Evolutionary conservation across 2,329 filamentous ascomycete genomes (phyloP), one percentile per base, ranked within the genome.

Genomic region (Diaporthe helianthi): DNA sequence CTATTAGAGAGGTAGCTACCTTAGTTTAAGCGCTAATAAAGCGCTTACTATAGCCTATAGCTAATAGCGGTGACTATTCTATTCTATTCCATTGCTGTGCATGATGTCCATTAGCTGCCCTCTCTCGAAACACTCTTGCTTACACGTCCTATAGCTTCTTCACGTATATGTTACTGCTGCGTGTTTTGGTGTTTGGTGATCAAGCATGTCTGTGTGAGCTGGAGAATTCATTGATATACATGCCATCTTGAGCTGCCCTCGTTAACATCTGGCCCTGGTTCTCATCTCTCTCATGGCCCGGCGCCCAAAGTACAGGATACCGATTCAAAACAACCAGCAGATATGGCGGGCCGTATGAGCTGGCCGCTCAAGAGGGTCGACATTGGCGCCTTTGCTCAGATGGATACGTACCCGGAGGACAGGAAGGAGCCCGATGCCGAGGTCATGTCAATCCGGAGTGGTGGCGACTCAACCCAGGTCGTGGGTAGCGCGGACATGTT

Each of bases 401-500:
- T 65, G 19, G 46, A 49, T 8, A 38, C 22, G n/a, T 67, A 55
- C 47, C 38, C 31, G 15, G 54, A 67, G 36, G 47, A 67, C 22
- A 67, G 44, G 53, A 53, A 54, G 47, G 52, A 69, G 15, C 33
- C 29, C 13, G 64, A 69, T 63, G 54, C 67, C 33, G 64, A 69
- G 47, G 54, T 67, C 5, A 17, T 31, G 33, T 53, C 47, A 36
- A 22, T 33, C 15, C 38, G 47, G 15, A 63, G 54, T 13, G 55
- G 26, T 9, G 31, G 46, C 38, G 68, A 66, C 26, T 29, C 53
- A 15, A 54, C 69, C 33, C 71, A 70, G 68, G 71, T 72, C 26
- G 69, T 73, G 31, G 73, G 73, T 26, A 73, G 72, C 9, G 71
- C 73, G 12, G 65, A 73, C 9, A 69, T 74, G 24, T 74, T 65